These are phyloP conservation scores for Tricharina praecox DNA, from an alignment of 495 filamentous ascomycete species.

Conservation along the genomic window DNA sequence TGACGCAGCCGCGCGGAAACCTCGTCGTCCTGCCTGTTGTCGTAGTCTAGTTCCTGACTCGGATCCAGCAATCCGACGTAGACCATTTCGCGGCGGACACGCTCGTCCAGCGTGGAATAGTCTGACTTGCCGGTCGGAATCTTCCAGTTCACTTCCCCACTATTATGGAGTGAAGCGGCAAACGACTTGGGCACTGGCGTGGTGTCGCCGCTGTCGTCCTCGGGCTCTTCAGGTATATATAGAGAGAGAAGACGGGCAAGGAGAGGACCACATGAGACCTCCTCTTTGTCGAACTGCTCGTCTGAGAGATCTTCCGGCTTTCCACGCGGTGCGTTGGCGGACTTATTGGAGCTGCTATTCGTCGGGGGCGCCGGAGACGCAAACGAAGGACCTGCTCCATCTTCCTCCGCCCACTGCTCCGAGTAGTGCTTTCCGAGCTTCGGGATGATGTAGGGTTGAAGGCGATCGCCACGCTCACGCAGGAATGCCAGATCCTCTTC, in stretches of 20 bases:
- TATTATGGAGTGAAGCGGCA: conserved; percentile 53
- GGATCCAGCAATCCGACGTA: conserved; percentile 75
- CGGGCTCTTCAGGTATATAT: conserved; percentile 65
- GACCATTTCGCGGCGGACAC: conserved; percentile 77
- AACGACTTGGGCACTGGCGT: conserved; percentile 15
- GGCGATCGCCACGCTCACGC: conserved; percentile 72
- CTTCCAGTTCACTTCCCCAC: conserved; percentile 42
- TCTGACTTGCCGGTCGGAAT: conserved; percentile 49
- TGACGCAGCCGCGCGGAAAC: conserved; percentile 74
- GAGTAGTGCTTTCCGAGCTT: conserved; percentile 68
- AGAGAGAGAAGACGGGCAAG: conserved; percentile 66
- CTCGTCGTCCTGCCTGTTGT: conserved; percentile 84
- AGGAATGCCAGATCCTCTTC: conserved; percentile 94
- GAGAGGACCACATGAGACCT: conserved; percentile 76
- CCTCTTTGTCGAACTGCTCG: conserved; percentile 66
- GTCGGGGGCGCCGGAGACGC: conserved; percentile 15
- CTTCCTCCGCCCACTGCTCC: conserved; percentile 80
- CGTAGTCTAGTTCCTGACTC: conserved; percentile 58
- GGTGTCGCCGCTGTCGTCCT: conserved; percentile 40
- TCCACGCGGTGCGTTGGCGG: conserved; percentile 67
- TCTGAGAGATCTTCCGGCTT: conserved; percentile 74
- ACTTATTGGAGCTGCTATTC: conserved; percentile 41
- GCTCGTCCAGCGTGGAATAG: conserved; percentile 70
- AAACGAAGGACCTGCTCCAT: conserved; percentile 23
- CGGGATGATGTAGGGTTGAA: conserved; percentile 68